These are phyloP conservation scores for slime mould (Dictyostelium discoideum) DNA, from an alignment of 78 protist genomes.

Conservation along the genomic window DNA sequence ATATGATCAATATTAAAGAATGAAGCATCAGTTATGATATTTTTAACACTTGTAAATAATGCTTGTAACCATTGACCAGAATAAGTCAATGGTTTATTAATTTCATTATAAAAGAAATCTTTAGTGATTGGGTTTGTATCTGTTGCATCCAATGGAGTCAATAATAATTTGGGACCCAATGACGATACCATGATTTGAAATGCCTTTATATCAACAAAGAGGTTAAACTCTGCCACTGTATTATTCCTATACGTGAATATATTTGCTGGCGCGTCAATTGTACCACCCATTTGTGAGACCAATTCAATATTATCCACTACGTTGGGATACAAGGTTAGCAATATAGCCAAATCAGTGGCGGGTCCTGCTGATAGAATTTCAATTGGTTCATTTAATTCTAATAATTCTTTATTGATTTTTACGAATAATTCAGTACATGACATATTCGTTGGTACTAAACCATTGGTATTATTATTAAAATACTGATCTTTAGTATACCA, in stretches of 20 bases:
- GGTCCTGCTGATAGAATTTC: neutral
- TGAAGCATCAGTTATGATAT: neutral
- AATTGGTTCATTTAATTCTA: neutral
- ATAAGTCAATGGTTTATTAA: neutral
- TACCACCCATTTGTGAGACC: conserved; percentile 5
- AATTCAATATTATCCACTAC: neutral
- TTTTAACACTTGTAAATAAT: neutral
- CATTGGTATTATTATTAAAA: neutral
- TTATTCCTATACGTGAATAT: neutral
- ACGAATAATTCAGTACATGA: neutral
- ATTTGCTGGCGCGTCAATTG: neutral
- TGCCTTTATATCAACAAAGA: neutral
- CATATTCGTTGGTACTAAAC: neutral
- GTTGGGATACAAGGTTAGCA: neutral
- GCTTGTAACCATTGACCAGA: neutral
- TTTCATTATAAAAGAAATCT: neutral
- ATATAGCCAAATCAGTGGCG: neutral
- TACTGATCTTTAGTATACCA: neutral
- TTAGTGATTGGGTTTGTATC: neutral
- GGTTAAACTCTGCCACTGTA: neutral
- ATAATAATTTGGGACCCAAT: neutral
- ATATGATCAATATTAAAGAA: neutral
- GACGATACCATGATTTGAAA: neutral
- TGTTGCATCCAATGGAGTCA: neutral
- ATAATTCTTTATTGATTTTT: neutral